Percentiles rank a stretch among this genome's conserved stretches.
These are phyloP conservation scores for Prunus mume DNA, from an alignment of 306 rosid species.

Conservation along the genomic window DNA sequence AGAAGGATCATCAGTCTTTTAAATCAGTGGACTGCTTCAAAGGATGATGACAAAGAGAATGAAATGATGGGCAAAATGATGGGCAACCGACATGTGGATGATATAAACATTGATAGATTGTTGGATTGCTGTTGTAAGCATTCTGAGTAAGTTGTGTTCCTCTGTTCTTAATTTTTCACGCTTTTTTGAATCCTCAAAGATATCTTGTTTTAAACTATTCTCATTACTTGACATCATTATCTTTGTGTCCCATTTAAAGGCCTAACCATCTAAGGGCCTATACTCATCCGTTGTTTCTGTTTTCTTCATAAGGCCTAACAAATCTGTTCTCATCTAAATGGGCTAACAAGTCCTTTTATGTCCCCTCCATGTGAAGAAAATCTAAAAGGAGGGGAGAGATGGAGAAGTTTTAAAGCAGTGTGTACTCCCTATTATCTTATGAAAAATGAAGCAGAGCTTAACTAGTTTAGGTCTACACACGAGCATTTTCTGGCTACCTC, in stretches of 20 bases:
- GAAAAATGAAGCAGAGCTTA: too few relatives aligned
- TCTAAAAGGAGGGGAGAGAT: neutral
- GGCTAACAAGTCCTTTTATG: too few relatives aligned
- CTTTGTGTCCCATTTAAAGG: neutral
- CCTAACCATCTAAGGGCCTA: neutral
- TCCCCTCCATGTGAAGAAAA: too few relatives aligned
- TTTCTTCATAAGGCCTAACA: too few relatives aligned
- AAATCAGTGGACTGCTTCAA: slow-evolving; percentile 61
- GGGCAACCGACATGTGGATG: slow-evolving; percentile 26
- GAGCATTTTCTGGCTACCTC: too few relatives aligned
- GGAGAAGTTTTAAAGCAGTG: neutral
- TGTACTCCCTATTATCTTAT: too few relatives aligned
- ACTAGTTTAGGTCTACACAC: too few relatives aligned
- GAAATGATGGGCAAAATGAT: slow-evolving; percentile 20
- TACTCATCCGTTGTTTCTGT: too few relatives aligned
- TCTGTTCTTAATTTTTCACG: neutral
- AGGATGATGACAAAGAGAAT: slow-evolving; percentile 30
- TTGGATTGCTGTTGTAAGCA: slow-evolving; percentile 62
- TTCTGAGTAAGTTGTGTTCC: slow-evolving; percentile 35
- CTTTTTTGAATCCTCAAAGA: neutral
- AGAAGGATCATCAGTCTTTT: slow-evolving; percentile 62
- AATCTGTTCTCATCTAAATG: too few relatives aligned
- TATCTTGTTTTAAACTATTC: neutral
- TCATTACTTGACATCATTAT: neutral
- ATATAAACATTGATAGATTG: slow-evolving; percentile 44